Percentiles rank a stretch among this genome's conserved stretches.
These are phyloP conservation scores for Sedum album DNA, from an alignment of 164 flowering plant species.

Conservation along the genomic window DNA sequence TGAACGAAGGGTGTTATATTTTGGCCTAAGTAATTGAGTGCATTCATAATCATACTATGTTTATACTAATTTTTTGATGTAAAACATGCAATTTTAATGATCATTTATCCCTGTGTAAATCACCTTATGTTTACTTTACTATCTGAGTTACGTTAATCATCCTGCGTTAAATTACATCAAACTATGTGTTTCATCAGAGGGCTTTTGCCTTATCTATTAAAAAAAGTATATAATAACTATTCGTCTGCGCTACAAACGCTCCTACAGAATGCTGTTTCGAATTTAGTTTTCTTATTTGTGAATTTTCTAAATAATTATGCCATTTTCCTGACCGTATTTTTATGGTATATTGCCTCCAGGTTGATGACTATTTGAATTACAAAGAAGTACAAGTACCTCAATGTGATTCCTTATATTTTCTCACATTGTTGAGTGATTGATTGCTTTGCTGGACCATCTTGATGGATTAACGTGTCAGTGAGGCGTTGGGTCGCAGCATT, in stretches of 20 bases:
- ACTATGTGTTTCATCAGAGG: no score
- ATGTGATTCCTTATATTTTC: background rate
- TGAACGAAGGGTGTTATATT: no score
- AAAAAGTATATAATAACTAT: no score
- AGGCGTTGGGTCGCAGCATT: background rate
- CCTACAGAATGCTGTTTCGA: no score
- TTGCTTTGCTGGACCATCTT: background rate
- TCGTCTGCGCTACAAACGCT: no score
- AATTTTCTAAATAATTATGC: no score
- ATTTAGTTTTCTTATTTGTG: no score
- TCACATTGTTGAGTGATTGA: background rate
- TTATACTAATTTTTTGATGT: background rate
- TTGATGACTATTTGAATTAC: background rate
- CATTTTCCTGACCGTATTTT: background rate
- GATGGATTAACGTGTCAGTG: background rate
- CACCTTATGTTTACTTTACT: no score
- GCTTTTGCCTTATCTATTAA: no score
- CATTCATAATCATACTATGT: background rate
- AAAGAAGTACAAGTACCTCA: background rate
- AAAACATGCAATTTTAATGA: background rate
- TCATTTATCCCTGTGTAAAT: background rate
- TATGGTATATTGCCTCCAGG: background rate
- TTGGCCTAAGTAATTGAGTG: background rate
- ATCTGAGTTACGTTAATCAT: no score
- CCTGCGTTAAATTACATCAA: background rate